A percentile compares a stretch with the other conserved stretches of the same genome.
Conservation (phyloP, 75 land plant genomes). For the Isoetes taiwanensis region DNA sequence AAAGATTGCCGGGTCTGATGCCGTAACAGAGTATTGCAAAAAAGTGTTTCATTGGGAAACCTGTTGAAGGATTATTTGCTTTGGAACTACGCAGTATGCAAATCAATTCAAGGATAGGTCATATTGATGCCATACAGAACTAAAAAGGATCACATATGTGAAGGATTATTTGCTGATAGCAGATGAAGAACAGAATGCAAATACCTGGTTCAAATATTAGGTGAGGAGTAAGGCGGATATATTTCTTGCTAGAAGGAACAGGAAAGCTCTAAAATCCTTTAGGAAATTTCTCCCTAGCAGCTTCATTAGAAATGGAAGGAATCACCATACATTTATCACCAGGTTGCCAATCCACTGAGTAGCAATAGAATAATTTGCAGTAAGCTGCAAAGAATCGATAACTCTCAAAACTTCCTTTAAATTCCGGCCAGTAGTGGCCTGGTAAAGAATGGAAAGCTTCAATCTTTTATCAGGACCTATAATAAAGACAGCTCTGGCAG, state of each 20-base stretch:
- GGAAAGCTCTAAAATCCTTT: constrained; percentile 31
- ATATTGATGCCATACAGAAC: too few species aligned
- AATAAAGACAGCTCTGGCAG: constrained; percentile 32
- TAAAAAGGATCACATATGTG: too few species aligned
- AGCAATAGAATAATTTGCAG: constrained; percentile 29
- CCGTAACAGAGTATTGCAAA: too few species aligned
- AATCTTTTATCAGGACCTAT: constrained; percentile 36
- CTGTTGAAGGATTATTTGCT: too few species aligned
- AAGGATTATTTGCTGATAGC: too few species aligned
- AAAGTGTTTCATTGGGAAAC: too few species aligned
- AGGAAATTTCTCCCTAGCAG: constrained; percentile 28
- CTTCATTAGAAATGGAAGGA: constrained; percentile 23
- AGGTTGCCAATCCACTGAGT: constrained; percentile 39
- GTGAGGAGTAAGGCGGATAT: constrained; percentile 41
- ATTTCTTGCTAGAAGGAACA: constrained; percentile 37
- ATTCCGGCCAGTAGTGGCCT: constrained; percentile 42
- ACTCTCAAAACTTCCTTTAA: constrained; percentile 33
- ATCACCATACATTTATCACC: constrained; percentile 38
- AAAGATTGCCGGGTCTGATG: too few species aligned
- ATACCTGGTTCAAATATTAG: too few species aligned
- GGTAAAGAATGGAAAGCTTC: constrained; percentile 37
- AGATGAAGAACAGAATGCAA: too few species aligned
- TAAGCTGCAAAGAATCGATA: constrained; percentile 37
- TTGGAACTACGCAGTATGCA: too few species aligned
- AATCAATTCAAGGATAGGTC: too few species aligned